phyloP scores from a whole-genome alignment of 2,329 filamentous ascomycete genomes.

The Cladosporium sp. region DNA sequence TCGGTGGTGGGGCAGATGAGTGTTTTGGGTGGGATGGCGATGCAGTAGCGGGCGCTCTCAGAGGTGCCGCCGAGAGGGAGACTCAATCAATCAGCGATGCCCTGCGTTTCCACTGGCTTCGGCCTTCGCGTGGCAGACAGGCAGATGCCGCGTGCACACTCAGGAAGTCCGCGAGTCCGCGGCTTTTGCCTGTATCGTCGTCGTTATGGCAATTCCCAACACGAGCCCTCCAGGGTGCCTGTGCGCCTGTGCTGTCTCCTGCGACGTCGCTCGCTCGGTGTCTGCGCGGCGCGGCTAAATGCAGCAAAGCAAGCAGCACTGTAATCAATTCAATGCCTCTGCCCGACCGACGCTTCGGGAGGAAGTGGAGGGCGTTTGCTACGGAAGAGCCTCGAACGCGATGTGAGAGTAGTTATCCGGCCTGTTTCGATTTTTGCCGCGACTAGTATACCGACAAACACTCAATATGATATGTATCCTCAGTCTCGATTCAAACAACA shows the following conservation, averaged over 20 bases:
- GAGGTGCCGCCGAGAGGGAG: constrained; percentile 7
- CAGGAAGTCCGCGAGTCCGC: background rate
- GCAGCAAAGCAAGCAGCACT: background rate
- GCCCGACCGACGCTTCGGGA: background rate
- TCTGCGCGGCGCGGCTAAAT: constrained; percentile 19
- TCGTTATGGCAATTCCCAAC: constrained; percentile 9
- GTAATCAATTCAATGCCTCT: background rate
- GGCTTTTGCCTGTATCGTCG: constrained; percentile 18
- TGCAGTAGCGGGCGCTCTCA: background rate
- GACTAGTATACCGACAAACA: background rate
- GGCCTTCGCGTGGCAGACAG: constrained; percentile 14
- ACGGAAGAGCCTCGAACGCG: constrained; percentile 1
- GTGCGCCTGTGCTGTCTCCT: constrained; percentile 1
- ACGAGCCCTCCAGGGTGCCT: background rate
- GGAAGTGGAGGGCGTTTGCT: background rate
- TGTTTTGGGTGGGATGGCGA: constrained; percentile 16
- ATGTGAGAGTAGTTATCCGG: background rate
- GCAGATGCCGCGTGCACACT: background rate
- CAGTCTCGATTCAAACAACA: background rate
- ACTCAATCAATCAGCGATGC: background rate
- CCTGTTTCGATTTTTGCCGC: background rate
- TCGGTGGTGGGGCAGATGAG: constrained; percentile 9
- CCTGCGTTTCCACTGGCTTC: background rate
- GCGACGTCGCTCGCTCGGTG: constrained; percentile 11
- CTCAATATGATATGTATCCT: background rate